Evolutionary conservation across 2,329 filamentous ascomycete species (phyloP), one percentile per base, ranked within the genome.

Genomic region (Penicillium freii): DNA sequence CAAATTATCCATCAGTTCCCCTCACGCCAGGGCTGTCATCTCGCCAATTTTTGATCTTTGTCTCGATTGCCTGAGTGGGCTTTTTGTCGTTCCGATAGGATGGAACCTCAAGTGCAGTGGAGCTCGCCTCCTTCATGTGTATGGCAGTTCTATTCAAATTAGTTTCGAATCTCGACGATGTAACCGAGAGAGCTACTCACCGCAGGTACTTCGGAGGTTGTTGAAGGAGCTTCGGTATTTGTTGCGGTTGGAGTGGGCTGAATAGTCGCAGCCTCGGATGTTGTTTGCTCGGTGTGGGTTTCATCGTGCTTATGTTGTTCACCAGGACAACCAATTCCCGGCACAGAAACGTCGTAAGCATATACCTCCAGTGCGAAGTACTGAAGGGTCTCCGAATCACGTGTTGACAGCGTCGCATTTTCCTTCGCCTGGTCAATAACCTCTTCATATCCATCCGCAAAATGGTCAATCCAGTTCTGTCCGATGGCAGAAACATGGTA

Each of bases 311-410:
- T 48, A 19, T 65, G 40, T 31, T 64, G 64, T 4, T 59, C 40
- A 3, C 86, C 85, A 0, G 81, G 70, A 69, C 87, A 89, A 0
- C 87, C 87, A 29, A 81, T 78, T 0, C 86, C 86, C 0, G 86
- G 86, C 5, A 84, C 76, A 8, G 83, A 83, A 64, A 89, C 79
- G 58, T 89, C 86, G 61, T 81, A 84, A 0, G 86, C 86, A 70
- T 87, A 90, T 1, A 79, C 84, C 57, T 89, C 65, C 1, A 88
- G 80, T 5, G 87, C 87, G 69, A 90, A 90, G 71, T 86, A 87
- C 72, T 88, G 84, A 42, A 90, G 76, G 0, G 82, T 80, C 61
- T 88, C 81, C 33, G 82, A 86, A 72, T 90, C 86, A 29, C 80
- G 75, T 3, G 77, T 81, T 5, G 80, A 74, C 3, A 80, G 76